These are phyloP conservation scores for Microcos paniculata DNA, from an alignment of 345 rosid species.

Conservation along the genomic window DNA sequence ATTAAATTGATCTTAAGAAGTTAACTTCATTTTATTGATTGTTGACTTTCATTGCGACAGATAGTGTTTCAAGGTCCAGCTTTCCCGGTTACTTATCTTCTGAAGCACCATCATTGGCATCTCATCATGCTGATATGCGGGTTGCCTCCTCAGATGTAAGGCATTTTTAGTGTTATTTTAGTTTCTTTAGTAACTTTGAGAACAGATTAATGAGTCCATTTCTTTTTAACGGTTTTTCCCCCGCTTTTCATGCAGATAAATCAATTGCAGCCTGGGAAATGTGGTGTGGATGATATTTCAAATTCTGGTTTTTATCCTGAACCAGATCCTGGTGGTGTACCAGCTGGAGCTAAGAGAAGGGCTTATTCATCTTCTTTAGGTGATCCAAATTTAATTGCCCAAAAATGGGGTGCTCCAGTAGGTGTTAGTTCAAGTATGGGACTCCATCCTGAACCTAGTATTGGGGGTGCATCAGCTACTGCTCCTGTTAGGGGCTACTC, in stretches of 20 bases:
- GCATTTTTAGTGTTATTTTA: conserved; percentile 5
- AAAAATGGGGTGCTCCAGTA: background rate
- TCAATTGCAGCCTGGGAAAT: conserved; percentile 24
- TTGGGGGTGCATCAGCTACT: conserved; percentile 28
- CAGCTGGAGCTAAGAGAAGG: background rate
- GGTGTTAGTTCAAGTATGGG: conserved; percentile 17
- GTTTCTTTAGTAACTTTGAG: background rate
- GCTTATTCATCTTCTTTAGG: conserved; percentile 12
- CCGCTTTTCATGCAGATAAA: conserved; percentile 18
- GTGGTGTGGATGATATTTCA: conserved; percentile 28
- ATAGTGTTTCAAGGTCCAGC: conserved; percentile 22
- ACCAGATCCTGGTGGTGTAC: background rate
- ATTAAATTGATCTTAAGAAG: background rate
- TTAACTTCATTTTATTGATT: background rate
- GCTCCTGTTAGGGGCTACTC: conserved; percentile 28
- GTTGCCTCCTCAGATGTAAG: conserved; percentile 36
- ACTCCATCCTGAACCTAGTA: conserved; percentile 24
- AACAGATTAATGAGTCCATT: background rate
- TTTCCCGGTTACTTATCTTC: conserved; percentile 40
- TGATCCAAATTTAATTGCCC: conserved; percentile 4
- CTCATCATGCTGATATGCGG: conserved; percentile 19
- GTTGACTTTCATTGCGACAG: conserved; percentile 18
- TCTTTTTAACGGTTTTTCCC: background rate
- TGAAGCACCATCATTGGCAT: conserved; percentile 24
- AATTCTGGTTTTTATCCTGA: conserved; percentile 1